Evolutionary conservation across 371 early-diverging fungal genomes (phyloP), one percentile per base, ranked within the genome.

Genomic region (Mortierella sp.): DNA sequence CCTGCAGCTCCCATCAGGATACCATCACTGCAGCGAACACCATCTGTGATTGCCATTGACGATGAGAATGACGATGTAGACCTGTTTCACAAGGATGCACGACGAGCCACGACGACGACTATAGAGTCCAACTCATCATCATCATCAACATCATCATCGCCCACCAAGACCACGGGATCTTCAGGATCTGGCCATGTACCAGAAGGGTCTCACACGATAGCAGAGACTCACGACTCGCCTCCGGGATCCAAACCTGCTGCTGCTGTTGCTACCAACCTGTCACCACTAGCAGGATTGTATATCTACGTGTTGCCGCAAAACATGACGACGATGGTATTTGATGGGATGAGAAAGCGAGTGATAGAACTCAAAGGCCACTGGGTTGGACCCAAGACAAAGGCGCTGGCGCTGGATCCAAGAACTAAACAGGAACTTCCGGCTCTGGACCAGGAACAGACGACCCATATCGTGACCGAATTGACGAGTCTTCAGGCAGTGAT

Each of bases 391-490:
- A 40, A 49, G 34, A 49, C 58, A 2, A 73, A 73, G 28, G 41
- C 47, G 2, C 29, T 73, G 12, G 22, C 60, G 2, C 55, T 54
- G 4, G 63, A 71, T 39, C 74, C 62, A 5, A 49, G 59, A 3
- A 52, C 24, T 2, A 52, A 55, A 3, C 51, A 48, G 2, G 55
- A 55, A 0, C 14, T 54, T 25, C 74, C 63, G 0, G 21, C 45
- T 0, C 28, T 73, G 12, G 63, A 67, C 46, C 63, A 63, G 28
- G 53, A 65, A 13, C 41, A 27, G 5, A 73, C 74, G 10, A 67
- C 74, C 0, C 74, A 73, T 43, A 67, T 73, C 24, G 67, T 73
- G n/a, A 67, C 74, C 0, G 56, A 54, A 1, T 27, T 73, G 8
- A 41, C 67, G 0, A 60, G 27, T 25, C 31, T 67, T 13, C 60